A percentile compares a stretch with the other conserved stretches of the same genome.
phyloP scores from a whole-genome alignment of 2,329 filamentous ascomycete genomes.

The Pseudogymnoascus sp. region DNA sequence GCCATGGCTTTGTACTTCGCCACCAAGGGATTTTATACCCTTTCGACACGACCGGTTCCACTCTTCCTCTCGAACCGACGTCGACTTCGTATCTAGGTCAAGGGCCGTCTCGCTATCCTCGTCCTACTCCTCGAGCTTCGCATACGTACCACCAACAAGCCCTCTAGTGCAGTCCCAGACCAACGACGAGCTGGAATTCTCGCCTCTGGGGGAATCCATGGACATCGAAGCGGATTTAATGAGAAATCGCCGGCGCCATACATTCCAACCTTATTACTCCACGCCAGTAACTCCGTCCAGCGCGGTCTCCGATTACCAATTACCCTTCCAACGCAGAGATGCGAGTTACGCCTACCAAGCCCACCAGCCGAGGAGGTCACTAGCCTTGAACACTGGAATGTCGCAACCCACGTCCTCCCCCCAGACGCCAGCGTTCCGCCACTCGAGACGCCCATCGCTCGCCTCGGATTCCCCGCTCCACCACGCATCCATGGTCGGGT shows the following conservation, averaged over 20 bases:
- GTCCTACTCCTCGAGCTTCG: conserved; percentile 69
- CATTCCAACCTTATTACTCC: conserved; percentile 55
- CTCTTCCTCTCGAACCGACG: conserved; percentile 4
- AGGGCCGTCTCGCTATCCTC: conserved; percentile 54
- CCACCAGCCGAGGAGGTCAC: conserved; percentile 67
- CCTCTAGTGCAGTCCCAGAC: conserved; percentile 83
- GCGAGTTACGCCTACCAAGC: conserved; percentile 63
- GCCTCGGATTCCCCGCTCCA: conserved; percentile 72
- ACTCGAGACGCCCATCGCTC: conserved; percentile 59
- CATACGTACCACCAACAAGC: conserved; percentile 82
- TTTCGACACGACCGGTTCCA: conserved; percentile 34
- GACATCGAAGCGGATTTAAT: conserved; percentile 35
- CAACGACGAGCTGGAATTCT: conserved; percentile 66
- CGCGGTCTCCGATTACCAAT: conserved; percentile 33
- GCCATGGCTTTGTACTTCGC: conserved; percentile 47
- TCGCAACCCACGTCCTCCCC: conserved; percentile 34
- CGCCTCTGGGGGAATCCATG: conserved; percentile 42
- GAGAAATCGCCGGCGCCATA: conserved; percentile 53
- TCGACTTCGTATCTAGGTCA: not conserved
- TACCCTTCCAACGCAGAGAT: conserved; percentile 44
- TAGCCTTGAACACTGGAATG: conserved; percentile 50
- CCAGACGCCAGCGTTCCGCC: conserved; percentile 39
- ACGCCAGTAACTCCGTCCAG: conserved; percentile 35
- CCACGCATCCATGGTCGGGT: conserved; percentile 92
- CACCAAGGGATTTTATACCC: conserved; percentile 42